phyloP scores from a whole-genome alignment of 2,329 filamentous ascomycete genomes.

The Orbilia quercus region DNA sequence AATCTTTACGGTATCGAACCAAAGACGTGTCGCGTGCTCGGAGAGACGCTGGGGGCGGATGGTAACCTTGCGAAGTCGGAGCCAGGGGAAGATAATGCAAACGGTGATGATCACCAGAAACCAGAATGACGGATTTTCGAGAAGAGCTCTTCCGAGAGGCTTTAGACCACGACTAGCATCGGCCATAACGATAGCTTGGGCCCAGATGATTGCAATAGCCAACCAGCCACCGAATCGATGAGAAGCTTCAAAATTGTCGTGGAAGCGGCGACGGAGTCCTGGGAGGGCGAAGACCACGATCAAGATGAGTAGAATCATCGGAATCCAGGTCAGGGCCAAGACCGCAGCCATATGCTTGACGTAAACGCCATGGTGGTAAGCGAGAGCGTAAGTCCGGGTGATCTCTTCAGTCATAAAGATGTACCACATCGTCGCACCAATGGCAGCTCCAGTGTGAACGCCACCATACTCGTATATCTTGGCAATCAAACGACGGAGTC shows the following conservation, averaged over 20 bases:
- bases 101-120: constrained; percentile 74
- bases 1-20: constrained; percentile 71
- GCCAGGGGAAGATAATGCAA: constrained; percentile 78
- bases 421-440: constrained; percentile 67
- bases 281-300: constrained; percentile 71
- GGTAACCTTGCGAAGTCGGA: constrained; percentile 74
- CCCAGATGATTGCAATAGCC: constrained; percentile 74
- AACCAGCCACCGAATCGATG: constrained; percentile 80
- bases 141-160: constrained; percentile 61
- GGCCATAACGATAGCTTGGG: constrained; percentile 68
- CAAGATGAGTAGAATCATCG: constrained; percentile 71
- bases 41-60: constrained; percentile 77
- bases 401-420: constrained; percentile 62
- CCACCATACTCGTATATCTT: constrained; percentile 70
- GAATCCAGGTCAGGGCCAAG: constrained; percentile 56
- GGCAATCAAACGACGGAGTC: constrained; percentile 65
- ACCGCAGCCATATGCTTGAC: constrained; percentile 55
- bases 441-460: constrained; percentile 67
- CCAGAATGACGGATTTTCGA: constrained; percentile 72
- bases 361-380: constrained; percentile 23
- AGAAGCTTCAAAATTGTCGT: constrained; percentile 76
- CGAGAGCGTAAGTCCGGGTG: constrained; percentile 58
- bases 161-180: constrained; percentile 61
- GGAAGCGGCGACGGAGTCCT: constrained; percentile 70
- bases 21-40: constrained; percentile 76